Base-by-base conservation (phyloP, 495 filamentous ascomycete species). In the Elasticomyces elasticus region DNA sequence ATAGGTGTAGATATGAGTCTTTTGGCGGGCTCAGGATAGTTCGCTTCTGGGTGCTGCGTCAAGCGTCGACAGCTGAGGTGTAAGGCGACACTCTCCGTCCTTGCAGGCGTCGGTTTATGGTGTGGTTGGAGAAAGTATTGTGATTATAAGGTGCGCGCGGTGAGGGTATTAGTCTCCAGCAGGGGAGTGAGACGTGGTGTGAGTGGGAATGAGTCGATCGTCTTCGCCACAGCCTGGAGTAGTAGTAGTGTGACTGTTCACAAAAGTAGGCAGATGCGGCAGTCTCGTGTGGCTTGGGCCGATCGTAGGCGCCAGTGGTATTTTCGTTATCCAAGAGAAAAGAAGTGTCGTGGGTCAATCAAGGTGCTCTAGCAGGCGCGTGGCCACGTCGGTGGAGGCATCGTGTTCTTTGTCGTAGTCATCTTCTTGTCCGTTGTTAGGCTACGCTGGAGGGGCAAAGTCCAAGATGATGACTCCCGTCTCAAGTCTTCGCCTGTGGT, bases 1-100 rank as follows among this genome's bases (percentile, higher is more conserved):
- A 23, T 23, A 30, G 26, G 19, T 2, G 27, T 12, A 11, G 24
- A 25, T n/a, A 26, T 20, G 5, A 24, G 47, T n/a, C 12, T 7
- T 1, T 49, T 17, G 51, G 42, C 24, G 11, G 42, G 51, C 56
- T 59, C 50, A 44, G 56, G 56, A 50, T 26, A 27, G 25, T 46
- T 47, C 50, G 24, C 25, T 20, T 17, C 25, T n/a, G 15, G 22
- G 9, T 25, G 50, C 33, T 51, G 30, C 19, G 17, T n/a, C n/a
- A n/a, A n/a, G 54, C 46, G 46, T 24, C 31, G 28, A 37, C 13
- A 20, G 35, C 2, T 6, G 40, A 6, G 19, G 13, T 13, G 49
- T 30, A 17, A 50, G 40, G 35, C 54, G 55, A 37, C 11, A 40
- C 28, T 38, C n/a, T 49, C 56, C 56, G 56, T 59, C 56, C 56